Evolutionary conservation across 2,329 filamentous ascomycete genomes (phyloP), one percentile per base, ranked within the genome.

Genomic region (Chaetomium olivaceum): DNA sequence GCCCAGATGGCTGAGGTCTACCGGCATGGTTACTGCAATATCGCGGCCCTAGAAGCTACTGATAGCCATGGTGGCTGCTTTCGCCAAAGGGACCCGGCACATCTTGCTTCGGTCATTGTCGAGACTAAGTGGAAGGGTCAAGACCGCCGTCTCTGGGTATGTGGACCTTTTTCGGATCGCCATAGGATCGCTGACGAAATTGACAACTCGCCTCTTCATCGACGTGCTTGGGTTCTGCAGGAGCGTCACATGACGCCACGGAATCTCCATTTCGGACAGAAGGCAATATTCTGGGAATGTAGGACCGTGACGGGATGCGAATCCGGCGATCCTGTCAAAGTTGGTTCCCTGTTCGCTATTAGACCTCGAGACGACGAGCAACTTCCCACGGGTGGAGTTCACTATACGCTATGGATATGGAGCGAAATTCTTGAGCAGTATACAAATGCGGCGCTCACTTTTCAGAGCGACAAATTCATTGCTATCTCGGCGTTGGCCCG

Each of bases 1-100:
- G 16, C 36, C n/a, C n/a, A 21, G 5, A 57, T 57, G 55, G 55
- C 55, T 14, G 55, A 57, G 16, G 55, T 57, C 21, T 57, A 57
- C 21, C 55, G 55, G 2, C 12, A 57, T 33, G 31, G 55, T 3
- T 25, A 43, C 5, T 57, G 33, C 12, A 57, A 57, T 21, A 57
- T 57, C 7, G 43, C n/a, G 8, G 43, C 43, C n/a, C 43, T 48
- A 6, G 55, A 25, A 21, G 33, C 55, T 4, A 57, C 55, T 9
- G 33, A 57, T 7, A 57, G 55, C 31, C 12, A 27, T 33, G 55
- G 55, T 8, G 55, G 55, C 33, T 57, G 55, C 14, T 57, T 57
- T 43, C 33, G 16, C 21, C 14, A 21, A 4, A 33, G 33, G 39
- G 33, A 56, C 7, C 33, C 55, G 16, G 39, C 55, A 19, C 11